A percentile compares a stretch with the other conserved stretches of the same genome.
phyloP scores from a whole-genome alignment of 2,329 filamentous ascomycete genomes.

The Tolypocladium ophioglossoides region DNA sequence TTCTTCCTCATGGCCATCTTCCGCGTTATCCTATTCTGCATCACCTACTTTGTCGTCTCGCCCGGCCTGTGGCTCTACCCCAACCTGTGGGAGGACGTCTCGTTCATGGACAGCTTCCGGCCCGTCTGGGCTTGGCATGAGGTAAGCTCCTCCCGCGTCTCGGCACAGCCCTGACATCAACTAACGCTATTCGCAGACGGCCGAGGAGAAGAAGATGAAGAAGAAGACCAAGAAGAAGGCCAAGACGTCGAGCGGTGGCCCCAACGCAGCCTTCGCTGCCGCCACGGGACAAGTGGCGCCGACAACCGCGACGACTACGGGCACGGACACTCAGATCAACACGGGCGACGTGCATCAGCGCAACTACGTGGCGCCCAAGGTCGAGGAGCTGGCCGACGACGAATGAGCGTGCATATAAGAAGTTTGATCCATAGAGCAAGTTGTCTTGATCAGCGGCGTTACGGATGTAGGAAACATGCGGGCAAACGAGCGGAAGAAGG shows the following conservation, averaged over 20 bases:
- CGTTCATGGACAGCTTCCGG: conserved; percentile 94
- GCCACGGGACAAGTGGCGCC: conserved; percentile 42
- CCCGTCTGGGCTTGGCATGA: conserved; percentile 98
- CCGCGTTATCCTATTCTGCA: conserved; percentile 83
- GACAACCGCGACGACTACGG: conserved; percentile 44
- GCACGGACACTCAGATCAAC: conserved; percentile 42
- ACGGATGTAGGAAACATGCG: conserved; percentile 5
- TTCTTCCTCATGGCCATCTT: conserved; percentile 99
- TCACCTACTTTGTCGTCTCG: conserved; percentile 75
- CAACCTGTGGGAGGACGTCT: conserved; percentile 96
- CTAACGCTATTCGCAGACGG: conserved; percentile 3
- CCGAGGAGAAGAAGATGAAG: conserved; percentile 14
- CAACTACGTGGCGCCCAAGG: conserved; percentile 39
- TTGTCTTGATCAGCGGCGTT: conserved; percentile 12
- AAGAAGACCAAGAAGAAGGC: conserved; percentile 48
- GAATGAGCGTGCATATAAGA: conserved; percentile 22
- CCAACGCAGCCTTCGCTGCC: conserved; percentile 36
- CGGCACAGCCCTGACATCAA: too few relatives aligned
- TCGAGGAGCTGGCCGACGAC: conserved; percentile 41
- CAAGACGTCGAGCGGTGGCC: conserved; percentile 19
- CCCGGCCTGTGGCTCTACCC: conserved; percentile 98
- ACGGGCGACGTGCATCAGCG: conserved; percentile 30
- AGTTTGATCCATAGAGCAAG: not conserved
- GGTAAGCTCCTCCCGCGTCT: conserved; percentile 38
- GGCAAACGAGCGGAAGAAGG: not conserved